Evolutionary conservation across 805 yeast species (phyloP).

Genomic region (Komagataella ulmi): DNA sequence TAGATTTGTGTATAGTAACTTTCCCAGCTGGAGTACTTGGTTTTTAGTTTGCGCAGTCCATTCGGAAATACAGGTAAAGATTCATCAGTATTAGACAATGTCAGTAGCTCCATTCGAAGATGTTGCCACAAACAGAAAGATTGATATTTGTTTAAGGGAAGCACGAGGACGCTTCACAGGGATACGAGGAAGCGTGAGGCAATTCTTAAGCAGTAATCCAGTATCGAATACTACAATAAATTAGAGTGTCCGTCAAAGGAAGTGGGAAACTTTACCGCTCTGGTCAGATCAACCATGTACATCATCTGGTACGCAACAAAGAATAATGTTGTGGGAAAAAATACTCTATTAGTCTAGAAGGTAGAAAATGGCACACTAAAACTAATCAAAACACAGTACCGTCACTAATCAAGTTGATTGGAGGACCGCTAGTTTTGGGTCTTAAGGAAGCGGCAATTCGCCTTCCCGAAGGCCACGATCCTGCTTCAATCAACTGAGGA

Average conservation of each 20-base stretch:
- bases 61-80: neutral
- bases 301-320: neutral
- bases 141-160: neutral
- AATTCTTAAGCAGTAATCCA: neutral
- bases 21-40: neutral
- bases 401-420: conserved; percentile 47
- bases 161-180: neutral
- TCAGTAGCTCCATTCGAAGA: neutral
- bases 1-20: neutral
- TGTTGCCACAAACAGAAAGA: neutral
- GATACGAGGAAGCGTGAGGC: neutral
- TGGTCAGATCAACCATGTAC: neutral
- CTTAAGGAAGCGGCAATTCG: conserved; percentile 40
- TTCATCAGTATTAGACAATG: neutral
- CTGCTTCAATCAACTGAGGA: conserved; percentile 56
- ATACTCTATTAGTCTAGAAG: neutral
- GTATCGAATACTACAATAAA: neutral
- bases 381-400: conserved; percentile 43
- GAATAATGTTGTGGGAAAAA: neutral
- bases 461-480: conserved; percentile 57
- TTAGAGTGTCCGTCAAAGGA: neutral
- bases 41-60: neutral
- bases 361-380: neutral
- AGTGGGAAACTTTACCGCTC: neutral
- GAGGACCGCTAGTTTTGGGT: conserved; percentile 42